Conservation (phyloP, 768 basidiomycete genomes). For the Pleurotus eryngii region DNA sequence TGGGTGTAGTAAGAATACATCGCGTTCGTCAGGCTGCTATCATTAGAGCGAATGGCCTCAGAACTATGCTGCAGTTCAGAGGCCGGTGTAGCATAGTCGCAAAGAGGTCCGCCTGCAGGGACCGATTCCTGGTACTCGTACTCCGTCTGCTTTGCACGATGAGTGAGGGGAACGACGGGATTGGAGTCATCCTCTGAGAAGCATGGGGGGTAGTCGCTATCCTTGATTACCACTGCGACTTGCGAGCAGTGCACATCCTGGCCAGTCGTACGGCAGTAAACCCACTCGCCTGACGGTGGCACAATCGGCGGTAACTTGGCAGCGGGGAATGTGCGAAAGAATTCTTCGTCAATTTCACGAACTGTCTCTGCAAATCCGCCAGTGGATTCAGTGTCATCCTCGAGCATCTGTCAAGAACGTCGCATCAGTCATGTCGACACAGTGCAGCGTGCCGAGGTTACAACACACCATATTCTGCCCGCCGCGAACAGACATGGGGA, state of each 20-base stretch:
- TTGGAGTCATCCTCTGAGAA: no score
- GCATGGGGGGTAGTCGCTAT: not conserved
- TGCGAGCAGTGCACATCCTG: not conserved
- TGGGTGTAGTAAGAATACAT: not conserved
- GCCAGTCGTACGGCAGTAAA: not conserved
- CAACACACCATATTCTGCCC: not conserved
- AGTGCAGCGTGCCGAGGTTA: not conserved
- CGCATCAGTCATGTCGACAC: not conserved
- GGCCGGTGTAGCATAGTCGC: not conserved
- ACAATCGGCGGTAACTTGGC: not conserved
- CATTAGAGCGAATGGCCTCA: not conserved
- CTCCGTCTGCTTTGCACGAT: no score
- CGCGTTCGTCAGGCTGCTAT: not conserved
- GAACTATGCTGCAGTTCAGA: not conserved
- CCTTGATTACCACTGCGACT: not conserved
- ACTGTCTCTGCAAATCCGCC: slow-evolving; percentile 2
- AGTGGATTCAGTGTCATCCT: not conserved
- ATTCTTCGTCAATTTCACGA: slow-evolving; percentile 1
- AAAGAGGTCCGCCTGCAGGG: no score
- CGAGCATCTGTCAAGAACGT: not conserved
- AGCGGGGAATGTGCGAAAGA: slow-evolving; percentile 2
- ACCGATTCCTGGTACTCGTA: no score
- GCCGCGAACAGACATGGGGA: not conserved
- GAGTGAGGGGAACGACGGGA: no score
- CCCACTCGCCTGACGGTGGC: not conserved